phyloP scores from a whole-genome alignment of 2,329 filamentous ascomycete species.

The Dactylellina haptotyla region DNA sequence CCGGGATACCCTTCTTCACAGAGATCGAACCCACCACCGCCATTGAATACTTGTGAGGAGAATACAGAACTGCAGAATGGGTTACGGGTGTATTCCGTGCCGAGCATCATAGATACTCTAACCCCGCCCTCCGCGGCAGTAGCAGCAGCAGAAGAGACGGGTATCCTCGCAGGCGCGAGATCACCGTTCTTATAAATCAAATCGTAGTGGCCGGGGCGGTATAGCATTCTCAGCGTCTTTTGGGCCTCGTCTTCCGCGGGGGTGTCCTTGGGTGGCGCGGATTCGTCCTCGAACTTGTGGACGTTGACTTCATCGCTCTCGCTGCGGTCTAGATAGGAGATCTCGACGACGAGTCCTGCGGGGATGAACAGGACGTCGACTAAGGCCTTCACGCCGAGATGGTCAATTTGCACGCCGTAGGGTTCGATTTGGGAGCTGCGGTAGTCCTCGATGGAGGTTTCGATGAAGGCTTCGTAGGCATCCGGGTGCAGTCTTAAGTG shows the following conservation, averaged over 20 bases:
- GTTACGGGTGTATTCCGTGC: conserved; percentile 49
- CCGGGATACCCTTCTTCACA: conserved; percentile 6
- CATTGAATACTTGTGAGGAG: neutral
- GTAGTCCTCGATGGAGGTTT: conserved; percentile 72
- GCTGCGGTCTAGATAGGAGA: conserved; percentile 90
- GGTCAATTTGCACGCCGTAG: conserved; percentile 84
- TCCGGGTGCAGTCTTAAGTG: conserved; percentile 80
- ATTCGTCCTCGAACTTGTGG: conserved; percentile 69
- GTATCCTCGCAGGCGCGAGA: conserved; percentile 59
- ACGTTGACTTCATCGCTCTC: conserved; percentile 78
- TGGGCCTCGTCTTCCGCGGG: conserved; percentile 63
- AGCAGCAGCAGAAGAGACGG: conserved; percentile 55
- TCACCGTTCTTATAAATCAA: conserved; percentile 80
- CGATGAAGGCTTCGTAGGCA: conserved; percentile 77
- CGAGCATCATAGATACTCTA: conserved; percentile 63
- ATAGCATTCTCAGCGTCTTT: conserved; percentile 68
- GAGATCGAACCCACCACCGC: neutral
- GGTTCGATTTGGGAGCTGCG: conserved; percentile 77
- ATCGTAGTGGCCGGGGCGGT: conserved; percentile 87
- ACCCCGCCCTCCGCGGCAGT: conserved; percentile 60
- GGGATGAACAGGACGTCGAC: conserved; percentile 82
- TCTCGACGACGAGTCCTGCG: conserved; percentile 80
- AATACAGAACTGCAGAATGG: conserved; percentile 3
- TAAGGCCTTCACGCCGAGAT: conserved; percentile 82
- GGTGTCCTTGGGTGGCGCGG: conserved; percentile 61